Percentiles rank a stretch among this genome's conserved stretches.
Evolutionary conservation across 805 yeast genomes (phyloP).

Genomic region (Sugiyamaella boreocaroliniensis): DNA sequence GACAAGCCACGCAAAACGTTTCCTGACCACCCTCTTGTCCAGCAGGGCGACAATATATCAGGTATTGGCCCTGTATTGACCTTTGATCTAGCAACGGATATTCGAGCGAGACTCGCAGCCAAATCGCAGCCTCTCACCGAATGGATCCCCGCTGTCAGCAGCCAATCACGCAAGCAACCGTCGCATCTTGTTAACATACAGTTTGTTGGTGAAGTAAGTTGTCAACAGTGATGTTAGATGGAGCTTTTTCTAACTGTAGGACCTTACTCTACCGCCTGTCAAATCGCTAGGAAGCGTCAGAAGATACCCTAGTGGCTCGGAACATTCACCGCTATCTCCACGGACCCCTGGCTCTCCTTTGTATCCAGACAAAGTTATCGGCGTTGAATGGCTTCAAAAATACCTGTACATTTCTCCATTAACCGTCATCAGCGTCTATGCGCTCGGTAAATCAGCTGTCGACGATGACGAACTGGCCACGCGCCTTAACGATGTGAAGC

Average conservation of each 20-base stretch:
- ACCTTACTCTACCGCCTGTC: slow-evolving; percentile 3
- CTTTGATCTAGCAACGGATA: slow-evolving; percentile 12
- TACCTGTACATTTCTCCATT: slow-evolving; percentile 44
- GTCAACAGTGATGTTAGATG: background rate
- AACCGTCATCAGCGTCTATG: slow-evolving; percentile 41
- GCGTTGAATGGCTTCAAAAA: slow-evolving; percentile 48
- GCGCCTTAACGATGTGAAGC: slow-evolving; percentile 18
- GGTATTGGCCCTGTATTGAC: background rate
- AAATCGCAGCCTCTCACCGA: slow-evolving; percentile 12
- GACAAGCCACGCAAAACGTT: background rate
- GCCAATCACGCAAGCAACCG: slow-evolving; percentile 13
- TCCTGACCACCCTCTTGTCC: slow-evolving; percentile 12
- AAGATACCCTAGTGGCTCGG: slow-evolving; percentile 8
- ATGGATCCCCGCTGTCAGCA: slow-evolving; percentile 17
- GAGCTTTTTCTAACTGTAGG: background rate
- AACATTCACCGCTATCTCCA: slow-evolving; percentile 39
- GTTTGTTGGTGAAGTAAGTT: slow-evolving; percentile 14
- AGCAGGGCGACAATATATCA: slow-evolving; percentile 10
- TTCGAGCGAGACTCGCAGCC: slow-evolving; percentile 10
- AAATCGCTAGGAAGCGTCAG: slow-evolving; percentile 1
- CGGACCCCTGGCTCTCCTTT: slow-evolving; percentile 35
- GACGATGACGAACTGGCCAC: slow-evolving; percentile 25
- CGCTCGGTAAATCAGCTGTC: slow-evolving; percentile 25
- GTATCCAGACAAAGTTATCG: slow-evolving; percentile 39
- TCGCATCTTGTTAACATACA: slow-evolving; percentile 15